Evolutionary conservation across 768 basidiomycete species (phyloP), one percentile per base, ranked within the genome.

Genomic region (Russula sp.): DNA sequence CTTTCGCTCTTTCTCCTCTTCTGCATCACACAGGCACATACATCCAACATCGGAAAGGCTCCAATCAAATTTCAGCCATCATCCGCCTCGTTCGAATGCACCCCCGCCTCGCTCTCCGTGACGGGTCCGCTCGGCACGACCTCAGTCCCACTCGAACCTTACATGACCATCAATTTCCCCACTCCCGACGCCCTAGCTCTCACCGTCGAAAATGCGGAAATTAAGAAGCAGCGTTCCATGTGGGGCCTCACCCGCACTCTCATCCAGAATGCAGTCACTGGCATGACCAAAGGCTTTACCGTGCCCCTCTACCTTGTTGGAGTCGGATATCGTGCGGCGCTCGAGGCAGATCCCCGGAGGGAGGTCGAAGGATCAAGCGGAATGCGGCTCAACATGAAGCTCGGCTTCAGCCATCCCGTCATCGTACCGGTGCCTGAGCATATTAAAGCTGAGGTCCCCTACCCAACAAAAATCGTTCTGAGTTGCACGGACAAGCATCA

Each of bases 171-270:
- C 61, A 65, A 73, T 8, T 75, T 75, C 58, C 73, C 72, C 36
- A 68, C 75, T 32, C 71, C 73, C 6, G 67, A 75, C 28, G 72
- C 74, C 1, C 64, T 82, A 42, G 66, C 75, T 5, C 73, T 82
- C 38, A 51, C 73, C 28, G 78, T 83, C 22, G 81, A 88, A 68
- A 80, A 93, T 70, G 79, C 88, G 1, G 78, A 81, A 48, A 73
- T 84, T 57, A 90, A 92, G 73, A 77, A 84, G 58, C 95, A 98
- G 75, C 85, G 92, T 49, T 84, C 88, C 63, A 88, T 92, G 82
- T 98, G 96, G 95, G 96, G 96, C n/a, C 85, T 92, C 51, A 95
- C 92, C 16, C 86, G 95, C 59, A 89, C 94, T 0, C 81, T 94
- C 68, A 90, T 98, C 73, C 79, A 82, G 68, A 98, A 98, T 73